Percentiles rank a stretch among this genome's conserved stretches.
Evolutionary conservation across 2,329 filamentous ascomycete genomes (phyloP).

Genomic region (Arthrobotrys iridis): DNA sequence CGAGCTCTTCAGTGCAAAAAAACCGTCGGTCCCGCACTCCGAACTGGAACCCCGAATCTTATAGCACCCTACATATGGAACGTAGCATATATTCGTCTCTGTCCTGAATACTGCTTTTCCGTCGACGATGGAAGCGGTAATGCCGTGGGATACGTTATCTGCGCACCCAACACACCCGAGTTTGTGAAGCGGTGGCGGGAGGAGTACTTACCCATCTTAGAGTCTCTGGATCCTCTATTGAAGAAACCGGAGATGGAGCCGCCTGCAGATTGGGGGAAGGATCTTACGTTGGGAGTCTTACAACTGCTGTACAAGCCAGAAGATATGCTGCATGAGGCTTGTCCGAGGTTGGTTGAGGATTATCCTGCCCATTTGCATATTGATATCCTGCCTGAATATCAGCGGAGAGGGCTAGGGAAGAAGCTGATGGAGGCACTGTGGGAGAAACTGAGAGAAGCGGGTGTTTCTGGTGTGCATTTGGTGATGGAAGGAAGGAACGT

Average conservation of each 20-base stretch:
- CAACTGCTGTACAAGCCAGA: conserved; percentile 41
- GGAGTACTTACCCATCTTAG: conserved; percentile 58
- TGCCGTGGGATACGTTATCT: conserved; percentile 62
- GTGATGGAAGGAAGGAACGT: conserved; percentile 60
- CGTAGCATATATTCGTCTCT: conserved; percentile 59
- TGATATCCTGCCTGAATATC: conserved; percentile 60
- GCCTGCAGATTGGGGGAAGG: conserved; percentile 54
- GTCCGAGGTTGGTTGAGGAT: conserved; percentile 48
- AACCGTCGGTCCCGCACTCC: conserved; percentile 53
- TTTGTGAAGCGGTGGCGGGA: conserved; percentile 59
- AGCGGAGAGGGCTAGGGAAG: conserved; percentile 60
- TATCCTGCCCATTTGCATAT: conserved; percentile 62
- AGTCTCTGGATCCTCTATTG: conserved; percentile 41
- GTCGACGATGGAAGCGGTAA: conserved; percentile 60
- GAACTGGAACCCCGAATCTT: conserved; percentile 33
- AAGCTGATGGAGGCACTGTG: conserved; percentile 59
- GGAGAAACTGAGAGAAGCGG: conserved; percentile 55
- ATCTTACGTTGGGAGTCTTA: conserved; percentile 51
- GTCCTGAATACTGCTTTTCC: conserved; percentile 60
- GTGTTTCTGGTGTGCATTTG: conserved; percentile 60
- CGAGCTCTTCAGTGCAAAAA: conserved; percentile 46
- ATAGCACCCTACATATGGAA: conserved; percentile 57
- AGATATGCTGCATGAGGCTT: conserved; percentile 29
- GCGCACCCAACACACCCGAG: conserved; percentile 58
- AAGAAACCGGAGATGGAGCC: conserved; percentile 42